Evolutionary conservation across 139 green algal genomes (phyloP), one percentile per base, ranked within the genome.

Genomic region (Chlorella sp.): DNA sequence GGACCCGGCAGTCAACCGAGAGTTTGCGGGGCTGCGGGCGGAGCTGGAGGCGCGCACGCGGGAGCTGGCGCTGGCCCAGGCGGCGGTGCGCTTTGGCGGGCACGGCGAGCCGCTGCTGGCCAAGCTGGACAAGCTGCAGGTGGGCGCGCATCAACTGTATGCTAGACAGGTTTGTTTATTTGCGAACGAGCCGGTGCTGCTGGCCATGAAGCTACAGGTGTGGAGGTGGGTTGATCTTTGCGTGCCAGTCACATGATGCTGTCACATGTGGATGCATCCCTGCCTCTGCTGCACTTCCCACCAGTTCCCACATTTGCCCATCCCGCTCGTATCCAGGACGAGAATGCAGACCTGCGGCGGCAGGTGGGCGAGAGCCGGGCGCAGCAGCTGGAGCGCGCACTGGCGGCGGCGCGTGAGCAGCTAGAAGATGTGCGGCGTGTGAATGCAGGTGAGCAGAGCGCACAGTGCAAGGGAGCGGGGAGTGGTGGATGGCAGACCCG

Each of bases 361-460:
- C 77, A 83, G 60, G 77, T 83, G 60, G 77, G 77, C 28, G 77
- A 83, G 34, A 38, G 40, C 28, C 60, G 77, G 1, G 77, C 40
- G 40, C 40, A 56, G 77, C 77, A 83, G 60, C 77, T 83, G 77
- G 77, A 83, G 60, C 77, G 77, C 26, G 30, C 60, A 30, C 34
- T 83, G 77, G 77, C 77, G 77, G 77, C 77, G 30, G 40, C 58
- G 30, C 32, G 77, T 5, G 77, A 83, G 77, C 77, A 83, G 77
- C 77, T 83, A 28, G 77, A 73, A 30, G 77, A 83, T 13, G 14
- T 73, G 77, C 77, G 60, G 60, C 43, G 58, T 17, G 58, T 68
- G 22, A 68, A 73, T 17, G 41, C 22, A 36, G 76, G 76, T 82
- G 76, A 20, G 73, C 20, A 20, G 20, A 34, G 60, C 5, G n/a